phyloP scores from a whole-genome alignment of 768 basidiomycete genomes.

The Mrakia blollopis region DNA sequence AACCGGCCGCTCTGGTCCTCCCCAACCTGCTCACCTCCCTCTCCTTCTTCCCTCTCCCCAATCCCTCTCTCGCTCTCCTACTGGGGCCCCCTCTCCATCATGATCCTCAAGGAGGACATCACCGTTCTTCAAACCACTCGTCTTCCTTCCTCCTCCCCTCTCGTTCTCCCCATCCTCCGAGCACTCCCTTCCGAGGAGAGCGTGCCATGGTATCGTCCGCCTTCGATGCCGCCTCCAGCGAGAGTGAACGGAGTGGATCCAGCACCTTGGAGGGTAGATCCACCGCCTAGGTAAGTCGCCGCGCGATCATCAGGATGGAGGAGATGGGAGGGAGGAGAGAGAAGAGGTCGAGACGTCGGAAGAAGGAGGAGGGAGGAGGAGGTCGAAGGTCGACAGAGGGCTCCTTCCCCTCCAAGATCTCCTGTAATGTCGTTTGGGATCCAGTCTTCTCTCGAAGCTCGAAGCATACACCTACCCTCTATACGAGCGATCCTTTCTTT shows the following conservation, averaged over 20 bases:
- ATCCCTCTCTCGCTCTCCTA: not conserved
- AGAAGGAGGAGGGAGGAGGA: too few species aligned
- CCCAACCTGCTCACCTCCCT: not conserved
- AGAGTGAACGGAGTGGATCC: not conserved
- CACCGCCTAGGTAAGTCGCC: slow-evolving; percentile 1
- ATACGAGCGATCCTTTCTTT: too few species aligned
- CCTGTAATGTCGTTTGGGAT: too few species aligned
- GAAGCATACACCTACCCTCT: too few species aligned
- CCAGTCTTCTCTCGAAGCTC: too few species aligned
- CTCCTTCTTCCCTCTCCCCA: not conserved
- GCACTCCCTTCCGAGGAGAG: not conserved
- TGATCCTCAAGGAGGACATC: slow-evolving; percentile 20
- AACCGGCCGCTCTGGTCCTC: not conserved
- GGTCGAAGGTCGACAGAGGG: too few species aligned
- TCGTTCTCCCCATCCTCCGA: not conserved
- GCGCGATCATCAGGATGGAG: not conserved
- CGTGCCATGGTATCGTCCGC: not conserved
- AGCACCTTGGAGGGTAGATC: slow-evolving; percentile 7
- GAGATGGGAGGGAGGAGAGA: not conserved
- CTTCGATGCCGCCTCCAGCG: not conserved
- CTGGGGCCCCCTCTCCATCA: not conserved
- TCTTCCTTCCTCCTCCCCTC: not conserved
- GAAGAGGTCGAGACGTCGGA: not conserved
- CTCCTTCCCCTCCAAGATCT: too few species aligned
- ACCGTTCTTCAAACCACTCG: slow-evolving; percentile 5